phyloP scores from a whole-genome alignment of 768 basidiomycete genomes.

The Podaxis sp. region DNA sequence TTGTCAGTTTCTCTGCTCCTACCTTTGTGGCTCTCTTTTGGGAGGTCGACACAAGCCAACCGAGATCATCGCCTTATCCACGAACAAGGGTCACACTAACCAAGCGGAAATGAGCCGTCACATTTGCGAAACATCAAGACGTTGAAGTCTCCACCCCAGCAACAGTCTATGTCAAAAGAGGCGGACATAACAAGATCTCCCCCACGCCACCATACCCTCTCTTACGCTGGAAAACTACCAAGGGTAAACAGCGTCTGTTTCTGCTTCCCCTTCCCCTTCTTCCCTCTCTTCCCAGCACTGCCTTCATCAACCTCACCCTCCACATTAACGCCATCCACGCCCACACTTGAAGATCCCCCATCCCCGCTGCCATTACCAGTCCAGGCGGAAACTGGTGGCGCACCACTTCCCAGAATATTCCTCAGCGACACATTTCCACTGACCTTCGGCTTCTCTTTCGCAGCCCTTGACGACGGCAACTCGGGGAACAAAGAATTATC shows the following conservation, averaged over 20 bases:
- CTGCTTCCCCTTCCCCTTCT: slow-evolving; percentile 67
- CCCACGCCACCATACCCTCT: not conserved
- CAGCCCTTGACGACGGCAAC: slow-evolving; percentile 43
- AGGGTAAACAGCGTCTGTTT: slow-evolving; percentile 81
- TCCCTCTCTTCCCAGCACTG: slow-evolving; percentile 13
- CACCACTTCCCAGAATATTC: slow-evolving; percentile 54
- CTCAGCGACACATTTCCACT: slow-evolving; percentile 63
- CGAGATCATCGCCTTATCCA: too few relatives aligned
- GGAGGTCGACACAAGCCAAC: too few relatives aligned
- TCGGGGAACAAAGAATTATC: slow-evolving; percentile 65
- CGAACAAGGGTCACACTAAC: too few relatives aligned
- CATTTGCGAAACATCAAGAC: too few relatives aligned
- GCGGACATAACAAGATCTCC: not conserved
- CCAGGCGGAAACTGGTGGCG: slow-evolving; percentile 40
- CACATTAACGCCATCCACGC: slow-evolving; percentile 36
- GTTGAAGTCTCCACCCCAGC: not conserved
- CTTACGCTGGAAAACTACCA: slow-evolving; percentile 38
- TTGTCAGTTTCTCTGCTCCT: too few relatives aligned
- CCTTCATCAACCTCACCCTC: slow-evolving; percentile 31
- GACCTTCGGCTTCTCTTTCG: slow-evolving; percentile 43
- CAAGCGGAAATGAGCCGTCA: too few relatives aligned
- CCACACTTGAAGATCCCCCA: slow-evolving; percentile 6
- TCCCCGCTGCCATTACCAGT: slow-evolving; percentile 12
- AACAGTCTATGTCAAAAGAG: not conserved
- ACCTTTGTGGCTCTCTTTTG: too few relatives aligned